These are phyloP conservation scores for Dentipellis sp. DNA, from an alignment of 768 basidiomycete genomes.

Conservation along the genomic window DNA sequence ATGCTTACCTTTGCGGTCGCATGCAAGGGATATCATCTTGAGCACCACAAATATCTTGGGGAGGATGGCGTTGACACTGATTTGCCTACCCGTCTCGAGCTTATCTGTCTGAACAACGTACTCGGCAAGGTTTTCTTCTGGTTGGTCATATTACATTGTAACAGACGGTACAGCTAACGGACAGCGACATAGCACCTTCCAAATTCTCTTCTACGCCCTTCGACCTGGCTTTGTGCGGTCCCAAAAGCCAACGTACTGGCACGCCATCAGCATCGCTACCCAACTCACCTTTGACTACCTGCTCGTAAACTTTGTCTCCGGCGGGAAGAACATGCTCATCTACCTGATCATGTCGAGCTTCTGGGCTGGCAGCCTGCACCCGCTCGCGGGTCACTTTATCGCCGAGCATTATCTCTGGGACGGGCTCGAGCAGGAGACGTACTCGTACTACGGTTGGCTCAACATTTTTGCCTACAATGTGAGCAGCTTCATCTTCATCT, in stretches of 20 bases:
- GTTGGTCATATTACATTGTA: conserved; percentile 28
- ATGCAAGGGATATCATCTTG: conserved; percentile 78
- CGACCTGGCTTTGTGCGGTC: conserved; percentile 88
- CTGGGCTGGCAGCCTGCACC: conserved; percentile 94
- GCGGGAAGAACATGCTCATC: conserved; percentile 42
- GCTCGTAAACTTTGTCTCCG: conserved; percentile 38
- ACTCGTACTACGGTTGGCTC: conserved; percentile 89
- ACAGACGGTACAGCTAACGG: not conserved
- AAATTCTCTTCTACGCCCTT: conserved; percentile 96
- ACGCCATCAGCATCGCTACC: conserved; percentile 62
- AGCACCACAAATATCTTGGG: conserved; percentile 93
- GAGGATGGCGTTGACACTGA: conserved; percentile 97
- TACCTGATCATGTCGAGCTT: conserved; percentile 88
- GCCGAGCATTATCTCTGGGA: conserved; percentile 97
- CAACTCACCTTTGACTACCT: conserved; percentile 68
- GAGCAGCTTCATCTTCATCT: conserved; percentile 16
- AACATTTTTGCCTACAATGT: conserved; percentile 93
- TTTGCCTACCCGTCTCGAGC: conserved; percentile 79
- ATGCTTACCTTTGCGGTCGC: not conserved
- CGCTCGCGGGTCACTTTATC: conserved; percentile 95
- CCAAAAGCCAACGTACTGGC: conserved; percentile 78
- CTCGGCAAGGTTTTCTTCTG: conserved; percentile 98
- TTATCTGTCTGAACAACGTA: conserved; percentile 85
- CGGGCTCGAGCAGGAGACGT: conserved; percentile 88
- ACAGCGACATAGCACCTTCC: conserved; percentile 67